These are phyloP conservation scores for Cubamyces sp. DNA, from an alignment of 768 basidiomycete species.

Conservation along the genomic window DNA sequence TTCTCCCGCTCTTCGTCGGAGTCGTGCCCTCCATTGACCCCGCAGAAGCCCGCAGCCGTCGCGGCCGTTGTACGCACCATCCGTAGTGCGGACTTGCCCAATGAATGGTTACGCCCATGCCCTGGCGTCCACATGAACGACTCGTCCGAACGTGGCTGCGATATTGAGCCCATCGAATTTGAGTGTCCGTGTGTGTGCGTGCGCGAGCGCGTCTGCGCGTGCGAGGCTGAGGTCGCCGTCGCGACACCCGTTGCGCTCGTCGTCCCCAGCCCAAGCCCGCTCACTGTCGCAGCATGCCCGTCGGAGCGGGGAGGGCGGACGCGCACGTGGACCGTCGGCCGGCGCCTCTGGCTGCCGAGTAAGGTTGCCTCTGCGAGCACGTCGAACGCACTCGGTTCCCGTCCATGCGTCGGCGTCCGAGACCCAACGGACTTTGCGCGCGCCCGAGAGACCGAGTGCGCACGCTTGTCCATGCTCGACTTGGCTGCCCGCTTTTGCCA, in stretches of 20 bases:
- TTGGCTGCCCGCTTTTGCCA: conserved; percentile 68
- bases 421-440: conserved; percentile 57
- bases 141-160: conserved; percentile 28
- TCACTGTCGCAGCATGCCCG: conserved; percentile 22
- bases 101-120: conserved; percentile 44
- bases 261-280: conserved; percentile 28
- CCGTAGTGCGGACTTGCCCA: conserved; percentile 42
- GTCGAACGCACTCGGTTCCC: conserved; percentile 44
- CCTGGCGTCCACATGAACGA: conserved; percentile 31
- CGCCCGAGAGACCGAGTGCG: conserved; percentile 63
- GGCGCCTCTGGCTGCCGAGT: conserved; percentile 63
- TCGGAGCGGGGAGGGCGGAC: conserved; percentile 23
- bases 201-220: conserved; percentile 28
- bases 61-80: conserved; percentile 38
- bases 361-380: conserved; percentile 69
- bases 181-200: conserved; percentile 48
- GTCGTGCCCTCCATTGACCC: conserved; percentile 28
- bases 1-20: conserved; percentile 1
- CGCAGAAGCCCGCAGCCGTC: conserved; percentile 34
- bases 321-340: conserved; percentile 45
- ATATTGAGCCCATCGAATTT: conserved; percentile 35
- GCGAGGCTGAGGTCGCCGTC: conserved; percentile 29
- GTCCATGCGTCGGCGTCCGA: conserved; percentile 21
- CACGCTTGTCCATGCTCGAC: conserved; percentile 68
- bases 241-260: conserved; percentile 25